phyloP scores from a whole-genome alignment of 768 basidiomycete genomes.

The Macrolepiota dolichaula region DNA sequence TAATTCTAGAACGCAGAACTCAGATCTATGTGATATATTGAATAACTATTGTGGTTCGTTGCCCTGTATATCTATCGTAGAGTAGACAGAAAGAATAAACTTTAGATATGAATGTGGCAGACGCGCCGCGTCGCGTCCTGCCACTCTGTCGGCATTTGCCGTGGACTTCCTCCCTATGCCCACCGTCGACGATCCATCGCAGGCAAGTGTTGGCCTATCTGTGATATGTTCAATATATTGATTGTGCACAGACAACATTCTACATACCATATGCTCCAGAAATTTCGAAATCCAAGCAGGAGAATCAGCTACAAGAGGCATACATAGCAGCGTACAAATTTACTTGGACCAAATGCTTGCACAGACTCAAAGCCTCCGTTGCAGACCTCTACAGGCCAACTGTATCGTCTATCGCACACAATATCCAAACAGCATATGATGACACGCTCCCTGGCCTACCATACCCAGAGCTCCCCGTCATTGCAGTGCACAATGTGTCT shows the following conservation, averaged over 20 bases:
- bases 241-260: constrained; percentile 5
- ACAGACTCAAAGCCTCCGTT: constrained; percentile 50
- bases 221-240: neutral
- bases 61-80: no score
- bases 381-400: constrained; percentile 46
- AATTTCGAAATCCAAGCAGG: neutral
- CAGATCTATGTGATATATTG: no score
- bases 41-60: no score
- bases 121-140: constrained; percentile 46
- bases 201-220: neutral
- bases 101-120: no score
- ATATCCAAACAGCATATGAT: constrained; percentile 42
- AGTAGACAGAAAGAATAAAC: no score
- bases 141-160: neutral
- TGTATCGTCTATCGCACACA: constrained; percentile 37
- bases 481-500: constrained; percentile 51
- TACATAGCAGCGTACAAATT: constrained; percentile 51
- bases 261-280: constrained; percentile 9
- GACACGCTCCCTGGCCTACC: constrained; percentile 53
- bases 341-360: constrained; percentile 59
- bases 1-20: no score
- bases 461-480: constrained; percentile 55
- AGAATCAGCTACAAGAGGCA: neutral
- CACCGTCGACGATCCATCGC: constrained; percentile 5
- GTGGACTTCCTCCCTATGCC: neutral